Conservation (phyloP, 2,329 filamentous ascomycete species). For the Scedosporium minutisporum region DNA sequence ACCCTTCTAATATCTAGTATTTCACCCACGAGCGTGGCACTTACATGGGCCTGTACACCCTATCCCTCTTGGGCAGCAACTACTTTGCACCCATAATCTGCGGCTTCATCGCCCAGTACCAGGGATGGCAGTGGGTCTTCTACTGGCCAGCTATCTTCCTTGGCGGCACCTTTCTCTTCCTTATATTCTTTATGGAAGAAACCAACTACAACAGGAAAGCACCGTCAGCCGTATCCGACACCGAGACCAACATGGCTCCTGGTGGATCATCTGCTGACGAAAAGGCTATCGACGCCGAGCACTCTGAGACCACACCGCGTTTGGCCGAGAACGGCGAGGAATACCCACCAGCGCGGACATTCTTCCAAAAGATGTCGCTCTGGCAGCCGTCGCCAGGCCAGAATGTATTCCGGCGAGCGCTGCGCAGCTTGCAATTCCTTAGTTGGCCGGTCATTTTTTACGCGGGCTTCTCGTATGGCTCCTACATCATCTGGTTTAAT, state of each 20-base stretch:
- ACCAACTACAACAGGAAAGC: conserved; percentile 32
- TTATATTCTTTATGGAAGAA: conserved; percentile 51
- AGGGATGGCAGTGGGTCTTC: conserved; percentile 32
- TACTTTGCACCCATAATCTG: conserved; percentile 34
- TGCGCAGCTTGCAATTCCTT: conserved; percentile 25
- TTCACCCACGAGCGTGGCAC: conserved; percentile 33
- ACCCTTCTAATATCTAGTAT: conserved; percentile 11
- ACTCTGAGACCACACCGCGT: not conserved
- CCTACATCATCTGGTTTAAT: conserved; percentile 24
- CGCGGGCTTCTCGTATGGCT: conserved; percentile 24
- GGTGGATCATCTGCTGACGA: not conserved
- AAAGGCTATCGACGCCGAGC: conserved; percentile 8
- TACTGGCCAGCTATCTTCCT: conserved; percentile 31
- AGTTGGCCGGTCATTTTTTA: conserved; percentile 32
- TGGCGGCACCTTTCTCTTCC: conserved; percentile 22
- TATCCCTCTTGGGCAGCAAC: conserved; percentile 28
- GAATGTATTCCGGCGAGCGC: conserved; percentile 25
- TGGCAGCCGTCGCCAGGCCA: conserved; percentile 24
- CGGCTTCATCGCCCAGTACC: conserved; percentile 32
- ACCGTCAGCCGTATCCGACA: not conserved
- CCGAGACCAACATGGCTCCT: not conserved
- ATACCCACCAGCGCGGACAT: conserved; percentile 24
- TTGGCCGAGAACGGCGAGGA: not conserved
- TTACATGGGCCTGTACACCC: conserved; percentile 32
- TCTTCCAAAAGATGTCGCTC: conserved; percentile 30